These are phyloP conservation scores for Penstemon eatonii DNA, from an alignment of 257 asterid species.

Conservation along the genomic window DNA sequence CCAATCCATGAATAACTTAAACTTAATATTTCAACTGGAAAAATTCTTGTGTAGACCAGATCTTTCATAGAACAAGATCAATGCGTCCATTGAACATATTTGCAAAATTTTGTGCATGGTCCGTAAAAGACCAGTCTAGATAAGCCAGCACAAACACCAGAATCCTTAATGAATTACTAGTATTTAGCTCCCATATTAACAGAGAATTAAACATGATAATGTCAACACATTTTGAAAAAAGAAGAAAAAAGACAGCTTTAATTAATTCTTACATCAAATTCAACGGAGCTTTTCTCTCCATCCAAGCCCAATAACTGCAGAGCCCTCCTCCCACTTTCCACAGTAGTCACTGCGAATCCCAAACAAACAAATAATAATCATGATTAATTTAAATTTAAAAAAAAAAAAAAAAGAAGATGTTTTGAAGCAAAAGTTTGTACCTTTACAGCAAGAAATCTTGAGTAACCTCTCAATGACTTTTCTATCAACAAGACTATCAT, in stretches of 20 bases:
- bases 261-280: slow-evolving; percentile 54
- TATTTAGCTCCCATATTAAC: background rate
- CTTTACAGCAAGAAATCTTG: slow-evolving; percentile 76
- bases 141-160: background rate
- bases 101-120: no score
- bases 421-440: slow-evolving; percentile 28
- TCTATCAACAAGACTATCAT: slow-evolving; percentile 73
- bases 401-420: no score
- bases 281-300: slow-evolving; percentile 62
- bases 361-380: background rate
- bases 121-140: no score
- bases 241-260: no score
- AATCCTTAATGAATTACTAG: background rate
- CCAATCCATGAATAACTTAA: no score
- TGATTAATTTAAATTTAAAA: no score
- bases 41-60: no score
- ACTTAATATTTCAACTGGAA: no score
- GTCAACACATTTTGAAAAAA: background rate
- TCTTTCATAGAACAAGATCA: no score
- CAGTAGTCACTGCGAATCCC: slow-evolving; percentile 69
- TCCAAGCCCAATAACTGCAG: slow-evolving; percentile 85
- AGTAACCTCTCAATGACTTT: slow-evolving; percentile 70
- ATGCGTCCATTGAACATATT: no score
- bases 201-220: background rate
- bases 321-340: slow-evolving; percentile 89